phyloP scores from a whole-genome alignment of 768 basidiomycete species.

The Amanita rubescens region DNA sequence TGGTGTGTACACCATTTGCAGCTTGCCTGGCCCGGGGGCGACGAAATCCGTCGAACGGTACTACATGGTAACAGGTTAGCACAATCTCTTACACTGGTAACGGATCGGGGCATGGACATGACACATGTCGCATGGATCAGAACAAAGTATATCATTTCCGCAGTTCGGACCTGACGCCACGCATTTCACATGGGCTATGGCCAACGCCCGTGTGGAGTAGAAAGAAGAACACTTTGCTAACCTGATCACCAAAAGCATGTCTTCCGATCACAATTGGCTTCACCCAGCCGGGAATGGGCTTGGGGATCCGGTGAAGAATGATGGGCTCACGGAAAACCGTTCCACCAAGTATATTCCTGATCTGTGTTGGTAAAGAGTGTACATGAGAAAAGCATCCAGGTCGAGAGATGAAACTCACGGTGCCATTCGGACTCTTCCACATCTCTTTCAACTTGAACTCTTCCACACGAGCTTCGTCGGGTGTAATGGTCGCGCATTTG shows the following conservation, averaged over 20 bases:
- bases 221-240: conserved; percentile 18
- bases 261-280: conserved; percentile 96
- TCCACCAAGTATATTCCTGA: conserved; percentile 96
- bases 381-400: neutral
- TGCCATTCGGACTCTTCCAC: conserved; percentile 98
- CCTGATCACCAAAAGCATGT: conserved; percentile 97
- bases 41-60: conserved; percentile 94
- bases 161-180: too few relatives aligned
- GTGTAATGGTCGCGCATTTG: conserved; percentile 99
- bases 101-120: neutral
- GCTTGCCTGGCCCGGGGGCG: conserved; percentile 86
- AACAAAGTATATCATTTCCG: neutral
- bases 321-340: conserved; percentile 99
- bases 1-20: conserved; percentile 89
- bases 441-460: conserved; percentile 99
- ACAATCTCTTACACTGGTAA: neutral
- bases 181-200: too few relatives aligned
- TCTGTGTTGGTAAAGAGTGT: conserved; percentile 32
- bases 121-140: neutral
- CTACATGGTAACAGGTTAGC: conserved; percentile 27
- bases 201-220: too few relatives aligned
- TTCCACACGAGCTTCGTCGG: conserved; percentile 91
- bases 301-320: conserved; percentile 83
- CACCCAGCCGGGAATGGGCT: conserved; percentile 92
- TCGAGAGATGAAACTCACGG: conserved; percentile 38